A percentile compares a stretch with the other conserved stretches of the same genome.
These are phyloP conservation scores for Manihot esculenta DNA, from an alignment of 441 rosid genomes.

Conservation along the genomic window DNA sequence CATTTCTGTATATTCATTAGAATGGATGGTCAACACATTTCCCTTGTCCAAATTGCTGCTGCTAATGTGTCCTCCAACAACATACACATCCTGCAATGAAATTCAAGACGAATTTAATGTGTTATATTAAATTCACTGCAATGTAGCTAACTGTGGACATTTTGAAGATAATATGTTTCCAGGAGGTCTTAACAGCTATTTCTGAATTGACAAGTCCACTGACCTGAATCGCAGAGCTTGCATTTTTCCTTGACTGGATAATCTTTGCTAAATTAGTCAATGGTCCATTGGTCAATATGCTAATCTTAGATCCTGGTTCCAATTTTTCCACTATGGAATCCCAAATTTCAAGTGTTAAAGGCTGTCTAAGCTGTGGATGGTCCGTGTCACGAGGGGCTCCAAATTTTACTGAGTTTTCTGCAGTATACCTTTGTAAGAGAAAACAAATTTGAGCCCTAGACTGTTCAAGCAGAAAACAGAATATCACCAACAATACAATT, in stretches of 20 bases:
- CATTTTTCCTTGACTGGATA: constrained; percentile 35
- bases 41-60: constrained; percentile 41
- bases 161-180: too few species aligned
- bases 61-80: constrained; percentile 80
- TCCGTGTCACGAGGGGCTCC: constrained; percentile 77
- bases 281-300: constrained; percentile 77
- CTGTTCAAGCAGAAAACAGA: background rate
- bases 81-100: constrained; percentile 55
- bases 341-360: constrained; percentile 76
- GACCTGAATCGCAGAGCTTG: constrained; percentile 60
- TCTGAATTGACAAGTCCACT: constrained; percentile 7
- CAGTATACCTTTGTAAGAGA: constrained; percentile 53
- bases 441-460: background rate
- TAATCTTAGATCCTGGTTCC: constrained; percentile 50
- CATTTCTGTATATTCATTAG: constrained; percentile 64
- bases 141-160: background rate
- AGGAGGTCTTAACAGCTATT: too few species aligned
- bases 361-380: constrained; percentile 73
- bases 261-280: constrained; percentile 76
- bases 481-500: background rate
- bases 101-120: background rate
- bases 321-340: constrained; percentile 35
- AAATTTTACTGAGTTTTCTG: constrained; percentile 54
- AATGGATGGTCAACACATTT: constrained; percentile 50
- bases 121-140: background rate